Evolutionary conservation across 2,329 filamentous ascomycete species (phyloP), one percentile per base, ranked within the genome.

Genomic region (Gnomoniopsis sp.): DNA sequence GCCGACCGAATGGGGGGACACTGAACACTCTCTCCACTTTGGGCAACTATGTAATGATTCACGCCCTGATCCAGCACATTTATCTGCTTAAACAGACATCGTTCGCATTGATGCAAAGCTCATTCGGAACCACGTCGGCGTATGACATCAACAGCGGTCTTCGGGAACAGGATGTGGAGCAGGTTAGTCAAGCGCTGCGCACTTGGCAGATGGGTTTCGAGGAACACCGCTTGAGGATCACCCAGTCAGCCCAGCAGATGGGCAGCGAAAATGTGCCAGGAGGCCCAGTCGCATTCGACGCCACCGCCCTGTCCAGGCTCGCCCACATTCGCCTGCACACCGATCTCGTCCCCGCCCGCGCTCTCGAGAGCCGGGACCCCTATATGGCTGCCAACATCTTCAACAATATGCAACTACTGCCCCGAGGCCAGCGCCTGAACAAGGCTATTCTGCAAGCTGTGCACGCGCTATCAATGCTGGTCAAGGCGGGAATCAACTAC

Each of bases 31-130:
- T 84, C 57, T 84, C 83, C 0, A 84, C 85, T 0, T 71, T 89
- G 7, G 88, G 87, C 1, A 88, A 88, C 65, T 90, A 91, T 63
- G 81, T 89, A 8, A 75, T 91, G 36, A 87, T 91, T 3, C 87
- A 90, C 66, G 87, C 87, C 3, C 70, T 91, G 23, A 80, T 90
- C 12, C 88, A 91, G 65, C 87, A 90, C 62, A 86, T 91, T 17
- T 90, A 87, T 68, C 76, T 90, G 41, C 70, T 89, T 22, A 88
- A 88, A 65, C 84, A 88, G 66, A 85, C 83, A 0, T 83, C 80
- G 0, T 79, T 85, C 51, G 44, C 57, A 12, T 8, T 49, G 36
- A 26, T 48, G n/a, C 47, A 50, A 47, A 56, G 17, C 17, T 22
- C 53, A 11, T 50, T 49, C 30, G 76, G 77, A 2, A 71, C 75